Evolutionary conservation across 2,329 filamentous ascomycete genomes (phyloP).

Genomic region (Parafenestella ontariensis): DNA sequence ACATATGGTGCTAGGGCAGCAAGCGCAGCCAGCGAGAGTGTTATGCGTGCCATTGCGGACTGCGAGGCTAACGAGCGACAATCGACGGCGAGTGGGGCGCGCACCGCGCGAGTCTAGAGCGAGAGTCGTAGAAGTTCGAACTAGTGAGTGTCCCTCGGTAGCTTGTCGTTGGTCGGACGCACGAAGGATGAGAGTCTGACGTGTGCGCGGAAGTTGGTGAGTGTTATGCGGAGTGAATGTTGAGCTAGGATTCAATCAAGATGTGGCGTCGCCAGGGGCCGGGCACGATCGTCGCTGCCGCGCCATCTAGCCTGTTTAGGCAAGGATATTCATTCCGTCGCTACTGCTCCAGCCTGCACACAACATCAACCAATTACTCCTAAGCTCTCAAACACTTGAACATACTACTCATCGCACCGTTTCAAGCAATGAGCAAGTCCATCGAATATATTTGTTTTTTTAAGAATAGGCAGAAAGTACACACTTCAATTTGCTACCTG

Average conservation of each 20-base stretch:
- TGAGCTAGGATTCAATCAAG: constrained; percentile 23
- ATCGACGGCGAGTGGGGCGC: not conserved
- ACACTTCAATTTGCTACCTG: not conserved
- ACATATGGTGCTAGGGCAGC: constrained; percentile 51
- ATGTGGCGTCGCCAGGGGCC: constrained; percentile 40
- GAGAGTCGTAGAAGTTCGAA: not conserved
- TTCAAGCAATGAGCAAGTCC: not conserved
- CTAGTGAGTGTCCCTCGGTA: not conserved
- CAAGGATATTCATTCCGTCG: constrained; percentile 22
- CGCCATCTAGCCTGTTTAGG: constrained; percentile 25
- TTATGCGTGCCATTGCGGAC: constrained; percentile 37
- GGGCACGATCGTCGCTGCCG: constrained; percentile 33
- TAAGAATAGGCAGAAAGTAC: not conserved
- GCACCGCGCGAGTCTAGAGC: not conserved
- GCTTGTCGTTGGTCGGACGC: not conserved
- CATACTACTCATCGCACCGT: not conserved
- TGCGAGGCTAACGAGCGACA: constrained; percentile 26
- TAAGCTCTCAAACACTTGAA: not conserved
- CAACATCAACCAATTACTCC: not conserved
- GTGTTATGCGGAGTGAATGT: constrained; percentile 11
- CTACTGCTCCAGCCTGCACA: not conserved
- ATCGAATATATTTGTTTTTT: not conserved
- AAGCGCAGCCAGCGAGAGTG: constrained; percentile 37
- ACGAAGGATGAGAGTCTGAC: not conserved
- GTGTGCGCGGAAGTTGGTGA: not conserved